Evolutionary conservation across 805 yeast genomes (phyloP).

Genomic region (Ogataea allantospora): DNA sequence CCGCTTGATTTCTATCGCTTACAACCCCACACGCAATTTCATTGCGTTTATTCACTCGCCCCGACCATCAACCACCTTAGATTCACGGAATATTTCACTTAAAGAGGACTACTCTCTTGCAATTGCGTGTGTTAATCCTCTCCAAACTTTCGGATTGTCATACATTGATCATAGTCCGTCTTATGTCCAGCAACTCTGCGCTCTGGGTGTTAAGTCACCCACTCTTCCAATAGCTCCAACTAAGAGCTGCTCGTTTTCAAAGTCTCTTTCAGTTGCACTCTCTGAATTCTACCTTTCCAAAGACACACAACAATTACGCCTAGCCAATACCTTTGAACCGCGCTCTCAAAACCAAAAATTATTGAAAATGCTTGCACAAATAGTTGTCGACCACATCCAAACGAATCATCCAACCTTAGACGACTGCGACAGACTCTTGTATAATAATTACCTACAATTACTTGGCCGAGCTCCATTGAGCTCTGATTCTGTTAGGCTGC

Average conservation of each 20-base stretch:
- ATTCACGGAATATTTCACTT: constrained; percentile 13
- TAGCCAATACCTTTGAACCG: constrained; percentile 5
- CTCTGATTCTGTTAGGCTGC: constrained; percentile 2
- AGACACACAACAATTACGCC: constrained; percentile 10
- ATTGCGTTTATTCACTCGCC: constrained; percentile 13
- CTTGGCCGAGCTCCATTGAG: not conserved
- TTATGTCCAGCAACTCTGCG: constrained; percentile 3
- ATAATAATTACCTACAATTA: constrained; percentile 13
- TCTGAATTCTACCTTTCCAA: constrained; percentile 10
- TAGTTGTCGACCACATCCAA: constrained; percentile 14
- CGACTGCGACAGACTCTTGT: constrained; percentile 14
- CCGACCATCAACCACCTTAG: constrained; percentile 10
- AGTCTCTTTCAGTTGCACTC: constrained; percentile 1
- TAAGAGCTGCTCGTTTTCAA: not conserved
- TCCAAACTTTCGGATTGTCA: not conserved
- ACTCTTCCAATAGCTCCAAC: too few species aligned
- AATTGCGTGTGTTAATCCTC: constrained; percentile 6
- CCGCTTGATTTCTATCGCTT: constrained; percentile 6
- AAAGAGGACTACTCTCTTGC: constrained; percentile 16
- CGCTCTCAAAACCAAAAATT: constrained; percentile 1
- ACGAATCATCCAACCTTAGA: constrained; percentile 1
- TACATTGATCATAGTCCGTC: constrained; percentile 14
- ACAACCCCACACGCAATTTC: constrained; percentile 14
- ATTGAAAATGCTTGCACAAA: constrained; percentile 10
- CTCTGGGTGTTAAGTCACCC: not conserved